Base-by-base conservation (phyloP, 2,329 filamentous ascomycete genomes). In the Fusarium sp. region DNA sequence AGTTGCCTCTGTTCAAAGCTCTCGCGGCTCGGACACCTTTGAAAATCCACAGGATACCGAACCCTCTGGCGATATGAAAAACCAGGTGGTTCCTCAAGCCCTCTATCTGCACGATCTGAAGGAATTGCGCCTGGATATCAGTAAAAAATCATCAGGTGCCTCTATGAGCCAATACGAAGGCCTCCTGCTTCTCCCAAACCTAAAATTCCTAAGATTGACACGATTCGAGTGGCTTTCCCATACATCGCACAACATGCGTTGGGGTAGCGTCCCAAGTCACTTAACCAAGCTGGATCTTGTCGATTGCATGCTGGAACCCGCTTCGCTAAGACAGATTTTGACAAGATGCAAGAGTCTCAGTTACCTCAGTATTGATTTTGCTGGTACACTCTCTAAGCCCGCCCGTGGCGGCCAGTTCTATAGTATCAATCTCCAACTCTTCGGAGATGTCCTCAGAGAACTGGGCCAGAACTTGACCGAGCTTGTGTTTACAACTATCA, bases 101-200 rank as follows among this genome's bases (percentile, higher is more conserved):
- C 6, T 40, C 14, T 38, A 33, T 39, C 58, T 63, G 9, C 57
- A 38, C 33, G 8, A 44, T 20, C 48, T 63, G 8, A 40, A 48
- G 31, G 38, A 44, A 9, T 26, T 54, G n/a, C 17, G 14, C 22
- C 56, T 63, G 14, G 36, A n/a, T 22, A 14, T 11, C 9, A 11
- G 17, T 18, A 10, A 20, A 11, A 10, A 20, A 9, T 13, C 8
- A 20, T 6, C 11, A 18, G 11, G 7, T 9, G 24, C 15, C 34
- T n/a, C n/a, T n/a, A 48, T 33, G 11, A 9, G 15, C 5, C n/a
- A n/a, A 20, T 33, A 42, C 4, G 15, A 20, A 17, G 8, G 40
- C 33, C 7, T 55, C 18, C 9, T 63, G 4, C 17, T 48, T 22
- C 60, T 61, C 13, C 48, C 60, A 4, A 33, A 26, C 3, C 24